phyloP scores from a whole-genome alignment of 192 early-diverging fungal genomes.

The Podochytrium sp. region DNA sequence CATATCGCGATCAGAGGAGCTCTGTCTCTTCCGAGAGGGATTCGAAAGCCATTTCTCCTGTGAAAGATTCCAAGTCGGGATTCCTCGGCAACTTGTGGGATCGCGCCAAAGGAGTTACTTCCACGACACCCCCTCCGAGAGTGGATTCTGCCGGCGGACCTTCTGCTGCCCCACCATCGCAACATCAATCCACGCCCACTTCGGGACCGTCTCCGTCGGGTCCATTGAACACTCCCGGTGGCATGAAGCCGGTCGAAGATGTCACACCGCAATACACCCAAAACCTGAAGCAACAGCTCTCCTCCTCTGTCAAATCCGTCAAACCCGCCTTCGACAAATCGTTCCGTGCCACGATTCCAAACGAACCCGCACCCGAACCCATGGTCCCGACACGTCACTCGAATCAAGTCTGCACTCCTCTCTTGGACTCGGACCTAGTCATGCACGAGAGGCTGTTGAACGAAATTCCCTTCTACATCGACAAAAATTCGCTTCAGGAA shows the following conservation, averaged over 20 bases:
- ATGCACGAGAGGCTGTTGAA: slow-evolving; percentile 6
- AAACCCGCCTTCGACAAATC: slow-evolving; percentile 37
- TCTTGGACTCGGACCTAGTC: slow-evolving; percentile 47
- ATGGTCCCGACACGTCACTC: slow-evolving; percentile 30
- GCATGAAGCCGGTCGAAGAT: slow-evolving; percentile 36
- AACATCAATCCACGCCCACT: neutral
- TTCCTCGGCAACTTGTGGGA: slow-evolving; percentile 30
- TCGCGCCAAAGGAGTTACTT: neutral
- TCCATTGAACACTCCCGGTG: slow-evolving; percentile 14
- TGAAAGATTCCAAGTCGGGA: slow-evolving; percentile 17
- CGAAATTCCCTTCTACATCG: slow-evolving; percentile 45
- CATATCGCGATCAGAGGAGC: too few species aligned
- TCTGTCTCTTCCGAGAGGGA: too few species aligned
- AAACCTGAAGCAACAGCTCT: slow-evolving; percentile 45
- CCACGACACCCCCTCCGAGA: neutral
- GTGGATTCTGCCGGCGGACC: neutral
- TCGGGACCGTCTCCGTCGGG: neutral
- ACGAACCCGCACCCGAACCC: slow-evolving; percentile 32
- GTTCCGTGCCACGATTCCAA: slow-evolving; percentile 45
- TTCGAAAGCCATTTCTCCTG: neutral
- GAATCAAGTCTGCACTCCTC: slow-evolving; percentile 32
- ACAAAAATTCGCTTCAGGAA: slow-evolving; percentile 24
- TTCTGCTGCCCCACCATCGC: neutral
- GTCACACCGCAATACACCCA: slow-evolving; percentile 34
- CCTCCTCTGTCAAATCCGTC: slow-evolving; percentile 38